Conservation (phyloP, 2,329 filamentous ascomycete genomes). For the Arthroderma uncinatum region DNA sequence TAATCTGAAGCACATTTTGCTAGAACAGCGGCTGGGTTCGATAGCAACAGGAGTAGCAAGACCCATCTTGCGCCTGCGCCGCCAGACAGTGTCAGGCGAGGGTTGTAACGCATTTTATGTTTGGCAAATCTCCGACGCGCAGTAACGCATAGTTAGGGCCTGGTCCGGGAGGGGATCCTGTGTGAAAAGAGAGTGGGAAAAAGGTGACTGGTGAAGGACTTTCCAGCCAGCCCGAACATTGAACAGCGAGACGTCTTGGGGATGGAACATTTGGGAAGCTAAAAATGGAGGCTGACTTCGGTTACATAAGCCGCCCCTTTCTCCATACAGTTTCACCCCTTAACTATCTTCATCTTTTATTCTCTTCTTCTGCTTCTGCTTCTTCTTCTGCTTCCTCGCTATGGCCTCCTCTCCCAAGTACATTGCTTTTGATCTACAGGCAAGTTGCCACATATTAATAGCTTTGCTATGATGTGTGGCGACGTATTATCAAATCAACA, state of each 20-base stretch:
- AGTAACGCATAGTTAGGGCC: not conserved
- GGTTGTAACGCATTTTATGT: not conserved
- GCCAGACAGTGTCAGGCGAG: not conserved
- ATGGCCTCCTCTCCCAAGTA: too few relatives aligned
- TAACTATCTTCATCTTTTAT: too few relatives aligned
- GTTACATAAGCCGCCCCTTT: not conserved
- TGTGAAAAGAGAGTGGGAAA: not conserved
- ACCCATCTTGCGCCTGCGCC: not conserved
- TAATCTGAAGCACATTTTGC: slow-evolving; percentile 60
- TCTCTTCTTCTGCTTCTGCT: too few relatives aligned
- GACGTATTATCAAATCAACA: too few relatives aligned
- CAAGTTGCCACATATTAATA: too few relatives aligned
- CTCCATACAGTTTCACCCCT: too few relatives aligned
- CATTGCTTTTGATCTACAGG: too few relatives aligned
- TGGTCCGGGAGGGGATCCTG: not conserved
- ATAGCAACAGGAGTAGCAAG: not conserved
- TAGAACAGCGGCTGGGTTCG: slow-evolving; percentile 4
- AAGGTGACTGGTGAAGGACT: not conserved
- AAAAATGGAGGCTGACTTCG: not conserved
- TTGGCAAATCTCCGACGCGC: not conserved
- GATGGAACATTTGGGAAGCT: not conserved
- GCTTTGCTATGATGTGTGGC: too few relatives aligned
- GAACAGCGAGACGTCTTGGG: too few relatives aligned
- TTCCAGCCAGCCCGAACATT: not conserved
- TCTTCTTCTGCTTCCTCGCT: too few relatives aligned